phyloP scores from a whole-genome alignment of 495 filamentous ascomycete genomes.

The Tuber borchii region DNA sequence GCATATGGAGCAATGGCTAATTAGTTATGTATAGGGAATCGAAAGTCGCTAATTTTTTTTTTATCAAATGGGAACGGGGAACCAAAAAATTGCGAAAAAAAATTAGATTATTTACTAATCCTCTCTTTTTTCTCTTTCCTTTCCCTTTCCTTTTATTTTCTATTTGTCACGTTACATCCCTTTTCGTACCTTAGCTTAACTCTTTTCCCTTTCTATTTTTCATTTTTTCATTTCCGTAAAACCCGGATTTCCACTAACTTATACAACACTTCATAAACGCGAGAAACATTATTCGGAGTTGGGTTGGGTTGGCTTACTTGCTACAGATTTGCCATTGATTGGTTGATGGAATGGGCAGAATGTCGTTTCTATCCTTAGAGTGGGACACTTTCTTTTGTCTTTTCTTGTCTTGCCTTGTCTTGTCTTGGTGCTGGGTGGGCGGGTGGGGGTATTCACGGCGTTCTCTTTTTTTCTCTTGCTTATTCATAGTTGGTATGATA shows the following conservation, averaged over 20 bases:
- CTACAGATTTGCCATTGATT: neutral
- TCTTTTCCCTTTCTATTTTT: neutral
- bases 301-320: neutral
- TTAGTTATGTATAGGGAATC: neutral
- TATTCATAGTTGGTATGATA: neutral
- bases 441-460: neutral
- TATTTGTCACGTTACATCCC: neutral
- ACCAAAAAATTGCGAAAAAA: neutral
- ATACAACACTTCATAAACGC: neutral
- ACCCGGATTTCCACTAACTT: neutral
- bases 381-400: neutral
- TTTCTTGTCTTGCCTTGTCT: neutral
- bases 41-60: neutral
- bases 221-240: neutral
- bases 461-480: neutral
- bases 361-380: constrained; percentile 1
- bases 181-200: neutral
- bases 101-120: neutral
- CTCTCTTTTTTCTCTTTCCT: neutral
- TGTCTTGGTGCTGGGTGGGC: neutral
- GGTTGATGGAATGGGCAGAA: neutral
- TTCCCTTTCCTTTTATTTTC: neutral
- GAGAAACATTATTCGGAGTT: neutral
- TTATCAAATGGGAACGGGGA: neutral
- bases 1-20: neutral